Conservation (phyloP, 345 rosid genomes). For the Corymbia maculata region DNA sequence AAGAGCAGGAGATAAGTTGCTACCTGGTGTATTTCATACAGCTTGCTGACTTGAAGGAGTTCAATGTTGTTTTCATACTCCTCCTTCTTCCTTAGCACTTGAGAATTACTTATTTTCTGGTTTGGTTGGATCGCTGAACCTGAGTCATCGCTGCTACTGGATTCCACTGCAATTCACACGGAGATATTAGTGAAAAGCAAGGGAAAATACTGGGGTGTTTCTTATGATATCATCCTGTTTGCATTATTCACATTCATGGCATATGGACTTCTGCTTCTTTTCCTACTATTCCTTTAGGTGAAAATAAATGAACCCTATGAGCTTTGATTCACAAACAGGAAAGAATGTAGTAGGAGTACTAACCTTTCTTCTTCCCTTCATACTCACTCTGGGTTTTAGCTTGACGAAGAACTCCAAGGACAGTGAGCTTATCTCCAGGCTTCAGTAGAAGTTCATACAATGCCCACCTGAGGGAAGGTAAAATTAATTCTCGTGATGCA, state of each 20-base stretch:
- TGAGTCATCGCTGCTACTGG: conserved; percentile 26
- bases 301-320: not conserved
- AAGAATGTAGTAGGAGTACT: not conserved
- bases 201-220: not conserved
- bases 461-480: conserved; percentile 22
- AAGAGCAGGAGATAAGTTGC: not conserved
- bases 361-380: not conserved
- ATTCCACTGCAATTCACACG: conserved; percentile 31
- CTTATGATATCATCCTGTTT: not conserved
- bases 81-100: conserved; percentile 27
- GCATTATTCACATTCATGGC: not conserved
- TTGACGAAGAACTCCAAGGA: conserved; percentile 20
- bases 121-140: conserved; percentile 29
- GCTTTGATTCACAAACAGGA: not conserved
- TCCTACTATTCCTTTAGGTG: not conserved
- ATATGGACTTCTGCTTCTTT: not conserved
- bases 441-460: conserved; percentile 19
- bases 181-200: not conserved
- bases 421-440: conserved; percentile 26
- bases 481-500: conserved; percentile 16
- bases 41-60: conserved; percentile 18
- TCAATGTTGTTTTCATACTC: conserved; percentile 23
- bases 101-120: conserved; percentile 23
- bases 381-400: conserved; percentile 2
- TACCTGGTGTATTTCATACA: conserved; percentile 29